Base-by-base conservation (phyloP, 495 filamentous ascomycete genomes). In the Aspergillus avenaceus region DNA sequence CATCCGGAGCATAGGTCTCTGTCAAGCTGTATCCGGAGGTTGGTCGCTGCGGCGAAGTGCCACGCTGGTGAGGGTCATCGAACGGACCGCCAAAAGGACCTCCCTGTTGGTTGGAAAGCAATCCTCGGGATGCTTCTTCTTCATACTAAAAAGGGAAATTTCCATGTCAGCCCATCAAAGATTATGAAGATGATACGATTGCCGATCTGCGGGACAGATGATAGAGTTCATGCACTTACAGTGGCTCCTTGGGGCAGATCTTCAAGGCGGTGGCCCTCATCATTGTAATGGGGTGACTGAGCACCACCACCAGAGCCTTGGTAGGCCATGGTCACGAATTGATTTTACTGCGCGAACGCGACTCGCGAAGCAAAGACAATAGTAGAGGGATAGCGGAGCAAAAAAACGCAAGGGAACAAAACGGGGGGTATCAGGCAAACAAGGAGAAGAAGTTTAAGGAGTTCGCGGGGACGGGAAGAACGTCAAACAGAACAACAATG, bases 21-120 rank as follows among this genome's bases (percentile, higher is more conserved):
- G 88, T 91, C 65, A 99, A 78, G 63, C 84, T 93, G 76, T 99
- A 97, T 21, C 85, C 69, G 2, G 79, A 84, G 11, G 70, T 65
- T 22, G 81, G 81, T 49, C 79, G 76, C 37, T 69, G 65, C 41
- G 79, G 77, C 6, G 78, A 82, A 40, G 66, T 64, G 21, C 69
- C 67, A 22, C 77, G 75, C 29, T 75, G 72, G 57, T 82, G 75
- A 46, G 84, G 79, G 60, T 90, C 88, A 58, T 92, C 88, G 67
- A 90, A 93, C 42, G 83, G 82, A 14, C 75, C 75, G 44, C 69
- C 65, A 66, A 81, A 79, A 25, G 79, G 79, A 34, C 80, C 34
- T 14, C 6, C 79, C 14, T 78, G 74, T 49, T 83, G 81, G 52
- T 82, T 74, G 52, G 87, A 80, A 40, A 96, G 78, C 18, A 96